Base-by-base conservation (phyloP, 257 asterid genomes). In the Sherardia arvensis region DNA sequence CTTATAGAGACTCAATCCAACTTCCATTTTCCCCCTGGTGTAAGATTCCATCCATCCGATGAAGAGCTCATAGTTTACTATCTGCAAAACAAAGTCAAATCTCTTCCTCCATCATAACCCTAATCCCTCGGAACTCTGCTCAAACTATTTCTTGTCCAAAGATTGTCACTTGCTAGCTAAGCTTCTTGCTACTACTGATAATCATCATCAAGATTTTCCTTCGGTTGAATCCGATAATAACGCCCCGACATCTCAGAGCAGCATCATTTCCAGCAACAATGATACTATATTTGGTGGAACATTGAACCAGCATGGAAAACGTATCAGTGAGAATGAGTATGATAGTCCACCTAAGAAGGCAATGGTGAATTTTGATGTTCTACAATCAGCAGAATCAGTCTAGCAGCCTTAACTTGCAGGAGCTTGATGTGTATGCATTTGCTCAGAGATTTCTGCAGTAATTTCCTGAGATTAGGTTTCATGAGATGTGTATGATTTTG, bases 11-110 rank as follows among this genome's bases (percentile, higher is more conserved):
- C 65, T 49, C 53, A 38, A 27, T 23, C 63, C 36, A 55, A 26
- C 66, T 57, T 43, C 59, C 71, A 69, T n/a, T 83, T 69, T 51
- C 94, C 90, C 62, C 90, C 94, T 0, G 94, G 94, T 1, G 76
- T 85, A 29, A 74, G 87, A 76, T 85, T 85, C 26, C 83, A 78
- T 38, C 90, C 94, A 8, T 81, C 94, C 1, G 94, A 86, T 57
- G 83, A 81, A 68, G 90, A 86, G 43, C 79, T 86, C 5, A 77
- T 85, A 65, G 70, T 77, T 5, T 65, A 70, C 64, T 86, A 83
- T 72, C 78, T 86, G 47, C 65, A 65, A 0, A 81, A 81, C 74
- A 86, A 81, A 58, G 69, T 81, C 14, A 84, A 82, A 34, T 82
- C 72, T 20, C 80, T 70, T 38, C 83, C 4, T 55, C 74, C 27